These are phyloP conservation scores for Terana coerulea DNA, from an alignment of 768 basidiomycete species.

Conservation along the genomic window DNA sequence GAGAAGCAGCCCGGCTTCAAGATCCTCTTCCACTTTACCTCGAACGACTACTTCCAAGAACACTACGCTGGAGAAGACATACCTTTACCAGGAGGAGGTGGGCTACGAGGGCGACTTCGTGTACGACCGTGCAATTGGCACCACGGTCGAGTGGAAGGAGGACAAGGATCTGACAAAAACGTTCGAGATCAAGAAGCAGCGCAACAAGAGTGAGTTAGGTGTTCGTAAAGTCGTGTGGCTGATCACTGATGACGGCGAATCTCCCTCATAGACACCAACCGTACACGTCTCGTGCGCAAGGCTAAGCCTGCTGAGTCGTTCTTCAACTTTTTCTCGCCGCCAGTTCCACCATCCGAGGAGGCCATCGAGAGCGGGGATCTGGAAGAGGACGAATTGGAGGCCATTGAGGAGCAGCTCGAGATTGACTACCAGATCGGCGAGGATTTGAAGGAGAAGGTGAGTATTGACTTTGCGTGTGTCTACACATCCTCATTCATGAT, in stretches of 20 bases:
- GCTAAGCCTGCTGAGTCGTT: constrained; percentile 90
- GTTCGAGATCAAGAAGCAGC: constrained; percentile 98
- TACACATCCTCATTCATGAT: neutral
- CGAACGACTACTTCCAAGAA: constrained; percentile 91
- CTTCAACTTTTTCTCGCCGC: constrained; percentile 97
- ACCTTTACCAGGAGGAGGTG: constrained; percentile 87
- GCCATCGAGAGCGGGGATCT: constrained; percentile 66
- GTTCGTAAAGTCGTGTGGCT: no score
- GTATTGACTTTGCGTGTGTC: constrained; percentile 15
- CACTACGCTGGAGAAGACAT: constrained; percentile 83
- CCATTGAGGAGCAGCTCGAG: constrained; percentile 91
- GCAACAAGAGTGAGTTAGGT: constrained; percentile 81
- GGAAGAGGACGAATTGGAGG: constrained; percentile 83
- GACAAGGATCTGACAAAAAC: constrained; percentile 97
- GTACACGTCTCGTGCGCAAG: constrained; percentile 80
- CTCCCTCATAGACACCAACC: constrained; percentile 62
- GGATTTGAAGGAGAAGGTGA: constrained; percentile 93
- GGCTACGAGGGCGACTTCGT: constrained; percentile 97
- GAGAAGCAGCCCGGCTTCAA: constrained; percentile 88
- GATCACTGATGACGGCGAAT: neutral
- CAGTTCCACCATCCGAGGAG: constrained; percentile 65
- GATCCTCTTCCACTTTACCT: constrained; percentile 74
- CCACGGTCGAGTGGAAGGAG: constrained; percentile 94
- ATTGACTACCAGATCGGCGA: constrained; percentile 98
- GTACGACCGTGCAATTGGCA: constrained; percentile 91